phyloP scores from a whole-genome alignment of 106 monocot genomes.

The Dendrobium chrysotoxum region DNA sequence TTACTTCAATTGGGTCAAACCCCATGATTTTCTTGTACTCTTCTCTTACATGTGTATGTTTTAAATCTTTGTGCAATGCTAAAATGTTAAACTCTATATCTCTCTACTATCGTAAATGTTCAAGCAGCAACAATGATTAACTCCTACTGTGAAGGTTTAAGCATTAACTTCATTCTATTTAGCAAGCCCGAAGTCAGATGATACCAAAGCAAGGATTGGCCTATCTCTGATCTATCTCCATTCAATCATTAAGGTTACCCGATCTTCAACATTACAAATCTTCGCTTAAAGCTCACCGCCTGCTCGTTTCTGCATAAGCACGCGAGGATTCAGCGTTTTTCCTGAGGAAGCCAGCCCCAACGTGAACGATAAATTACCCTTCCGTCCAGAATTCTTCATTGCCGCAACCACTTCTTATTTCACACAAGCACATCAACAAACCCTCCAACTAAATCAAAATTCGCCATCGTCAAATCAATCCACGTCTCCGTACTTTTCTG shows the following conservation, averaged over 20 bases:
- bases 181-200: not conserved
- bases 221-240: not conserved
- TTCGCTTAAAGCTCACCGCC: not conserved
- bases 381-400: not conserved
- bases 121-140: too few species aligned
- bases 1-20: too few species aligned
- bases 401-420: not conserved
- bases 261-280: not conserved
- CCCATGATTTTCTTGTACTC: too few species aligned
- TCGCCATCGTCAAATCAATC: not conserved
- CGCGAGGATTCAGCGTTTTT: not conserved
- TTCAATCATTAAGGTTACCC: not conserved
- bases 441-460: not conserved
- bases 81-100: too few species aligned
- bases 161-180: not conserved
- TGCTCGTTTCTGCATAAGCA: not conserved
- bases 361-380: not conserved
- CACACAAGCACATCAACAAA: not conserved
- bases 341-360: not conserved
- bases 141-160: not conserved
- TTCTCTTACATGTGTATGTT: too few species aligned
- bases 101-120: too few species aligned
- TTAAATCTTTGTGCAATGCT: too few species aligned
- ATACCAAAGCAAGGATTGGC: not conserved
- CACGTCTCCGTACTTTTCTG: not conserved